phyloP scores from a whole-genome alignment of 331 rosid genomes.

The Dryas integrifolia region DNA sequence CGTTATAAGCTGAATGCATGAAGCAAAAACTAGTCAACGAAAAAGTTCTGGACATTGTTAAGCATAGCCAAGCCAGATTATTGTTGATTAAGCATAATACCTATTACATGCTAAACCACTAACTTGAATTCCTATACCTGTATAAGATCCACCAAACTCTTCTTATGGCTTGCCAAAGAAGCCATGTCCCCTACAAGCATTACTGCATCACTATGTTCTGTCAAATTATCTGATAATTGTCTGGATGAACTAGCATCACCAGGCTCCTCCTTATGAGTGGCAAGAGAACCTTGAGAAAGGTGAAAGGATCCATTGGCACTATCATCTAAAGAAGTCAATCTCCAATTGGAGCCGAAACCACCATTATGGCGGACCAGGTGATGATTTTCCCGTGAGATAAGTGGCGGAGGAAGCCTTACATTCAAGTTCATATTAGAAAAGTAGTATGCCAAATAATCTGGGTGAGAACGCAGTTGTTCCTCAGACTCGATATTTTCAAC shows the following conservation, averaged over 20 bases:
- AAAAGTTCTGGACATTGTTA: slow-evolving; percentile 1
- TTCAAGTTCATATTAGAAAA: slow-evolving; percentile 37
- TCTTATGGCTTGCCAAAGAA: slow-evolving; percentile 35
- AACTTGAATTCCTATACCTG: slow-evolving; percentile 42
- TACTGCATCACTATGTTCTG: slow-evolving; percentile 21
- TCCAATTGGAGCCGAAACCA: slow-evolving; percentile 35
- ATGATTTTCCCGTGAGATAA: slow-evolving; percentile 34
- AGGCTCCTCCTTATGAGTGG: slow-evolving; percentile 42
- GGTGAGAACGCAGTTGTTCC: slow-evolving; percentile 43
- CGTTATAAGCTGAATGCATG: background rate
- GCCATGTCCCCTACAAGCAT: slow-evolving; percentile 27
- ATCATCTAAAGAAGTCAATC: slow-evolving; percentile 40
- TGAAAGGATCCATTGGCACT: slow-evolving; percentile 32
- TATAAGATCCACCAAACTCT: slow-evolving; percentile 55
- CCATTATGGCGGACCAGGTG: slow-evolving; percentile 31
- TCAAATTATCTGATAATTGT: slow-evolving; percentile 33
- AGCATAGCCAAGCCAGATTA: background rate
- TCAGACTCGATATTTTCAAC: slow-evolving; percentile 29
- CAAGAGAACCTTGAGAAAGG: slow-evolving; percentile 38
- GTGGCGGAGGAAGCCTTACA: slow-evolving; percentile 47
- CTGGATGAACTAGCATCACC: slow-evolving; percentile 35
- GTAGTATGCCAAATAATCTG: slow-evolving; percentile 36
- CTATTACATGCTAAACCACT: background rate
- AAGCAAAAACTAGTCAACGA: background rate
- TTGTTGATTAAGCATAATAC: background rate